Evolutionary conservation across 2,329 filamentous ascomycete species (phyloP).

Genomic region (Colletotrichum gloeosporioides): DNA sequence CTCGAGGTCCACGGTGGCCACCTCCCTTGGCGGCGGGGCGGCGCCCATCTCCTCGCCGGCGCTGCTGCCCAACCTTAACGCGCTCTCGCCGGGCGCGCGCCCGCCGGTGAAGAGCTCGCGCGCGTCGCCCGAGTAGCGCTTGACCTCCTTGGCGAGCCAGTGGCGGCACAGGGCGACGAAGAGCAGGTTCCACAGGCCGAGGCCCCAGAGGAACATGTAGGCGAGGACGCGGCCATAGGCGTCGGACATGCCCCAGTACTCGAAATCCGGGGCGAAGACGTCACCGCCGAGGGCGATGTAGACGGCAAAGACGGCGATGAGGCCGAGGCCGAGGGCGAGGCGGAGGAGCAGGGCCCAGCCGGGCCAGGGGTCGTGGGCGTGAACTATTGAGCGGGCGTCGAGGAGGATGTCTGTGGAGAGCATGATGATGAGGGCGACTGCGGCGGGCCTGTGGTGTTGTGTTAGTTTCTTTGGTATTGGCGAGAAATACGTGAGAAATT

Average conservation of each 20-base stretch:
- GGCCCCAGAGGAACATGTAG: conserved; percentile 39
- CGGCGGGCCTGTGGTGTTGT: conserved; percentile 32
- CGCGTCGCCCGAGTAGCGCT: background rate
- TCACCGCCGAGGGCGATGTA: conserved; percentile 36
- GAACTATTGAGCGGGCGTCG: conserved; percentile 38
- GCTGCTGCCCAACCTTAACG: background rate
- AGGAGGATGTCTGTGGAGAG: conserved; percentile 38
- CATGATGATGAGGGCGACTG: conserved; percentile 34
- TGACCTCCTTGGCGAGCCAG: conserved; percentile 11
- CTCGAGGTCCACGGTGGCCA: background rate
- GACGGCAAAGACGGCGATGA: conserved; percentile 40
- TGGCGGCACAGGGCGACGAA: conserved; percentile 7
- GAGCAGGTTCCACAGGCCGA: conserved; percentile 13
- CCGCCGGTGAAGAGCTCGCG: background rate
- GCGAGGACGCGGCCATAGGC: conserved; percentile 34
- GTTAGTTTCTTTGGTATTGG: background rate
- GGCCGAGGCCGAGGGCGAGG: conserved; percentile 33
- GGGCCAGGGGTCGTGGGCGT: conserved; percentile 34
- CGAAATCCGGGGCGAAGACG: conserved; percentile 40
- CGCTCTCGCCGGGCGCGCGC: background rate
- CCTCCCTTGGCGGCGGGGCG: background rate
- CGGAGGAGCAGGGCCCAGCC: conserved; percentile 36
- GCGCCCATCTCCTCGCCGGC: background rate
- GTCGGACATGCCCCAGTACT: conserved; percentile 39
- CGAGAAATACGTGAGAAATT: background rate